Evolutionary conservation across 345 rosid genomes (phyloP), one percentile per base, ranked within the genome.

Genomic region (Bruguiera parviflora): DNA sequence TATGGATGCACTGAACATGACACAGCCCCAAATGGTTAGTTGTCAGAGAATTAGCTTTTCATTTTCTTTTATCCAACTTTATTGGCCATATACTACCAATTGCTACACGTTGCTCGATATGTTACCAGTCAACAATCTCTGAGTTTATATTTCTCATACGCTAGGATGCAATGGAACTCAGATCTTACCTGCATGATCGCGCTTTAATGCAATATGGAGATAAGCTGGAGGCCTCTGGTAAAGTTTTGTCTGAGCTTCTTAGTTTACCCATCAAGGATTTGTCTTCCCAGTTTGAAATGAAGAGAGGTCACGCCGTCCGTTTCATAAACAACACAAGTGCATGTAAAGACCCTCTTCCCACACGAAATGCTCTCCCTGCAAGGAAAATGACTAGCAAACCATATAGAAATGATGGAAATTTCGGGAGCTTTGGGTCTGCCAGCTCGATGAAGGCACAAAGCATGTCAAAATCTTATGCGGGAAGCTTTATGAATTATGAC

Each of bases 111-210:
- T 11, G 47, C 47, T 39, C 1, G 13, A 37, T 37, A 39, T 39
- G 52, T n/a, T 18, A 31, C 24, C 28, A 39, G 16, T 25, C 5
- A 60, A 58, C 29, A 3, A 33, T 22, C 57, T 58, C 55, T 61
- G n/a, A 46, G 51, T 9, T 39, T 53, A 25, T 25, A 33, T 78
- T 21, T 63, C 35, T 63, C 52, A 58, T 32, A 4, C 73, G 65
- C 28, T 60, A 86, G 95, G 87, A 82, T 69, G 87, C 84, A 10
- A 46, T 86, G 75, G 89, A 84, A 63, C 78, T 89, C 68, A 84
- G 91, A 75, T 72, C 87, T 8, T 85, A 85, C 84, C 85, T 89
- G 71, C 94, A 89, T 8, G 94, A 89, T 51, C 86, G 85, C 6
- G 77, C 77, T 22, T 71, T 89, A 72, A 75, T 86, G 83, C 84